Evolutionary conservation across 345 rosid genomes (phyloP).

Genomic region (Cochlearia excelsa): DNA sequence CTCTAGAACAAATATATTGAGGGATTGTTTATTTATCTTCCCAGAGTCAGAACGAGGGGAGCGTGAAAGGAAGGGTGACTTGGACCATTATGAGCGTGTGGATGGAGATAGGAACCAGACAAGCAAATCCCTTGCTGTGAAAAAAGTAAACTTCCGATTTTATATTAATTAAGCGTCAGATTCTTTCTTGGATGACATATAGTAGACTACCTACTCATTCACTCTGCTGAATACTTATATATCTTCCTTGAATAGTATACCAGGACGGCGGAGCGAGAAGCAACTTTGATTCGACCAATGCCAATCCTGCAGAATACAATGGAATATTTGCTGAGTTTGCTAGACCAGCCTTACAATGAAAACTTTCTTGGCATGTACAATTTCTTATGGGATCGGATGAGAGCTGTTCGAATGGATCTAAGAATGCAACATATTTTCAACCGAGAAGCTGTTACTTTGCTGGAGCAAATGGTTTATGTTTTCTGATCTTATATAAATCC

Average conservation of each 20-base stretch:
- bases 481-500: slow-evolving; percentile 9
- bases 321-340: slow-evolving; percentile 73
- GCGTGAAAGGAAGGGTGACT: slow-evolving; percentile 97
- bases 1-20: slow-evolving; percentile 18
- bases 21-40: slow-evolving; percentile 25
- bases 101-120: slow-evolving; percentile 96
- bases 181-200: slow-evolving; percentile 20
- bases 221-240: slow-evolving; percentile 31
- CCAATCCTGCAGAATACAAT: slow-evolving; percentile 75
- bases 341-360: slow-evolving; percentile 80
- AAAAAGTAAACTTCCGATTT: slow-evolving; percentile 44
- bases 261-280: slow-evolving; percentile 96
- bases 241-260: slow-evolving; percentile 55
- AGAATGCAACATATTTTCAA: slow-evolving; percentile 96
- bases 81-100: slow-evolving; percentile 86
- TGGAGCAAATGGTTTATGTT: slow-evolving; percentile 88
- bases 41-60: slow-evolving; percentile 88
- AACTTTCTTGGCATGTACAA: slow-evolving; percentile 83
- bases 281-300: slow-evolving; percentile 85
- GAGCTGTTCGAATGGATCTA: slow-evolving; percentile 94
- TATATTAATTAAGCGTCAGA: slow-evolving; percentile 5
- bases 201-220: slow-evolving; percentile 1
- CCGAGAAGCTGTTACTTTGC: slow-evolving; percentile 70
- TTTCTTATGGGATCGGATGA: slow-evolving; percentile 98
- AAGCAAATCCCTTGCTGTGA: slow-evolving; percentile 74